Conservation (phyloP, 495 filamentous ascomycete species). For the Monascus purpureus region DNA sequence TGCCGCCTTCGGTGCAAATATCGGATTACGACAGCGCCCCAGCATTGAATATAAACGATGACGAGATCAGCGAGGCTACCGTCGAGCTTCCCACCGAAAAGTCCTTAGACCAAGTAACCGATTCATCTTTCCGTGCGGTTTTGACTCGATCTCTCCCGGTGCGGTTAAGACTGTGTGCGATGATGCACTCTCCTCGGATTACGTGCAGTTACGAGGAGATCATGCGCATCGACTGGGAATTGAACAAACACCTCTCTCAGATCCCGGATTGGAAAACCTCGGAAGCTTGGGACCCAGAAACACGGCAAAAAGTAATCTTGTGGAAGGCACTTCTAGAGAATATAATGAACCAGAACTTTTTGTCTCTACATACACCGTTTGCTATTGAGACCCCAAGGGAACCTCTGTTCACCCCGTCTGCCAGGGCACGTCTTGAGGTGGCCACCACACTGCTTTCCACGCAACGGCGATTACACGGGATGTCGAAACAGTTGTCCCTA, state of each 20-base stretch:
- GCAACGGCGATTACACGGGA: conserved; percentile 22
- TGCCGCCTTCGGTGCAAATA: conserved; percentile 38
- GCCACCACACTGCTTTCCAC: conserved; percentile 26
- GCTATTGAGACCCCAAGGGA: conserved; percentile 25
- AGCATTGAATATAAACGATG: conserved; percentile 37
- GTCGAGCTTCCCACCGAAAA: conserved; percentile 17
- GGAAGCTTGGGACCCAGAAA: conserved; percentile 11
- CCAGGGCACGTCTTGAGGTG: conserved; percentile 23
- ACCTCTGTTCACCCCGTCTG: conserved; percentile 24
- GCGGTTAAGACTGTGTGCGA: conserved; percentile 20
- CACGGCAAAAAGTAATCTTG: conserved; percentile 18
- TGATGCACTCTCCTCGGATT: conserved; percentile 31
- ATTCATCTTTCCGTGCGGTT: conserved; percentile 23
- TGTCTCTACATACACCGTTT: conserved; percentile 31
- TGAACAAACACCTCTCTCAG: conserved; percentile 21
- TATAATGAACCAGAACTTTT: conserved; percentile 21
- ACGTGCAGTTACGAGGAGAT: conserved; percentile 32
- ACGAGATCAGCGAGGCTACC: conserved; percentile 23
- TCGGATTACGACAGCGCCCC: conserved; percentile 44
- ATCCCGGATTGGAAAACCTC: conserved; percentile 19
- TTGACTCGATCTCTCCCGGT: conserved; percentile 21
- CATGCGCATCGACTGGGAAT: conserved; percentile 26
- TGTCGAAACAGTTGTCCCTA: conserved; percentile 20
- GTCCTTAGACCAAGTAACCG: conserved; percentile 20
- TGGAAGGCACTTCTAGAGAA: conserved; percentile 22